phyloP scores from a whole-genome alignment of 1,284 basidiomycete species.

The Porodaedalea pini region DNA sequence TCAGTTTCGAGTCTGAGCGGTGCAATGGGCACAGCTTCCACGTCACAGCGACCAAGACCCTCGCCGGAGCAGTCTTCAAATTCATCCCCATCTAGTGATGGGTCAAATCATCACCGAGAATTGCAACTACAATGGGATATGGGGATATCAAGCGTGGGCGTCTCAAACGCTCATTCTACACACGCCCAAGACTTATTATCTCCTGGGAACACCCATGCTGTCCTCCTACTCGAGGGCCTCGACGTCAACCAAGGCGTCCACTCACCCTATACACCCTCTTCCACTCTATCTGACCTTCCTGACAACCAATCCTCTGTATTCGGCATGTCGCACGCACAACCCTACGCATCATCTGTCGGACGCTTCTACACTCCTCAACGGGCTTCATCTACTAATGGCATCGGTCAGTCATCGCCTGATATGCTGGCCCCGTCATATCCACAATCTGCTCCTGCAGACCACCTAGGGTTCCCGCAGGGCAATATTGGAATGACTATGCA shows the following conservation, averaged over 20 bases:
- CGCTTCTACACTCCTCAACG: conserved; percentile 12
- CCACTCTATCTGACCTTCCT: conserved; percentile 10
- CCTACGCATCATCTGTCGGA: neutral
- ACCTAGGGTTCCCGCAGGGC: conserved; percentile 7
- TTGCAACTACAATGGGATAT: conserved; percentile 17
- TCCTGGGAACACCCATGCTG: neutral
- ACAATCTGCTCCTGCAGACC: conserved; percentile 15
- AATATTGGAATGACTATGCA: conserved; percentile 10
- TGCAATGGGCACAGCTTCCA: conserved; percentile 17
- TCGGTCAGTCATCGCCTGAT: conserved; percentile 11
- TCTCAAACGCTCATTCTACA: neutral
- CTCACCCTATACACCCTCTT: conserved; percentile 18
- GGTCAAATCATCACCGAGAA: conserved; percentile 19
- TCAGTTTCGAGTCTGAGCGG: conserved; percentile 17
- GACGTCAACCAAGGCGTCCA: conserved; percentile 11
- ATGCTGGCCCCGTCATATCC: conserved; percentile 2
- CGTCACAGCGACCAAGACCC: conserved; percentile 12
- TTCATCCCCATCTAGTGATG: conserved; percentile 20
- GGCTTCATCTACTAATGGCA: conserved; percentile 6
- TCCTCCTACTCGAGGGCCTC: conserved; percentile 13
- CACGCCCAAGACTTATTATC: conserved; percentile 17
- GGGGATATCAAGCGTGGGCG: conserved; percentile 13
- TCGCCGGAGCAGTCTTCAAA: conserved; percentile 18
- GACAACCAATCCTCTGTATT: neutral
- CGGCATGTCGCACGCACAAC: conserved; percentile 5